Evolutionary conservation across 228 moss, liverwort and hornwort genomes (phyloP).

Genomic region (Sphagnum magellanicum): DNA sequence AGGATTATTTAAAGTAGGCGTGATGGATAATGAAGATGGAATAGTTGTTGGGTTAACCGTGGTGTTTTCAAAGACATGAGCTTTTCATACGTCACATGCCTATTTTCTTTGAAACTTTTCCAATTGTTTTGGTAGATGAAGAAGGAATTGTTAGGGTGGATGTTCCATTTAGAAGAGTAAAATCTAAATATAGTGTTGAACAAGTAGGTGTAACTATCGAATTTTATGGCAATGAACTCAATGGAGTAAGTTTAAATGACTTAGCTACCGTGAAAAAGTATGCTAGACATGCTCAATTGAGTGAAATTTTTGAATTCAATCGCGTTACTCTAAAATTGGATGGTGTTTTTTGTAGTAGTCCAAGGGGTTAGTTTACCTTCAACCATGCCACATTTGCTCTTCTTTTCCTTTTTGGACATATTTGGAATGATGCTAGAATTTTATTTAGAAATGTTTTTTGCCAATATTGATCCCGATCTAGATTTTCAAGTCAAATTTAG

Average conservation of each 20-base stretch:
- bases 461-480: no score
- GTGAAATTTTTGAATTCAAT: slow-evolving; percentile 8
- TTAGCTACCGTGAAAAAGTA: slow-evolving; percentile 6
- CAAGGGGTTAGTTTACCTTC: background rate
- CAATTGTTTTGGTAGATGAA: background rate
- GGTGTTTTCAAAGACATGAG: slow-evolving; percentile 1
- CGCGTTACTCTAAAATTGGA: background rate
- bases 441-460: background rate
- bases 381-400: slow-evolving; percentile 3
- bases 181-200: slow-evolving; percentile 7
- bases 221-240: slow-evolving; percentile 3
- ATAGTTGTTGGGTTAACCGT: slow-evolving; percentile 1
- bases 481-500: no score
- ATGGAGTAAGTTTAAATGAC: slow-evolving; percentile 6
- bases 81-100: background rate
- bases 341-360: background rate
- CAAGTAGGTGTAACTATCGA: background rate
- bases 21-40: slow-evolving; percentile 5
- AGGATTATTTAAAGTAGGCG: background rate
- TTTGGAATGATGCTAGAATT: background rate
- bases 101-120: background rate
- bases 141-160: background rate
- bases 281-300: slow-evolving; percentile 7
- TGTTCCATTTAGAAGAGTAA: slow-evolving; percentile 3
- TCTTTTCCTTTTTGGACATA: slow-evolving; percentile 3